Evolutionary conservation across 2,329 filamentous ascomycete species (phyloP), one percentile per base, ranked within the genome.

Genomic region (Simplicillium aogashimaense): DNA sequence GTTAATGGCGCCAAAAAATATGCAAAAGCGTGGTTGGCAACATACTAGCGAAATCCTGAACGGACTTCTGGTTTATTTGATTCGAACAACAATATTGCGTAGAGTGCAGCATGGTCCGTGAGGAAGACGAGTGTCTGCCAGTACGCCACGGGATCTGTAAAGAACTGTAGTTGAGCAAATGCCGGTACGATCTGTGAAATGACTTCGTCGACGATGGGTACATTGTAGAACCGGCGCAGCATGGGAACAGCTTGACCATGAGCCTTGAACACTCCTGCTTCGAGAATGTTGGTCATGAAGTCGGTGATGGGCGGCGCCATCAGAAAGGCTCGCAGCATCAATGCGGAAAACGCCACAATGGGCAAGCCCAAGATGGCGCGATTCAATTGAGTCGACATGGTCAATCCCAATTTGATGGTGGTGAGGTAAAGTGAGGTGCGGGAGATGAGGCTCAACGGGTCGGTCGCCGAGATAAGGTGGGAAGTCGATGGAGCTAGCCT

Each of bases 51-150:
- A 25, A 25, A 25, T 5, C 20, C 20, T 5, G 6, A 5, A 25
- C 20, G 20, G 20, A 25, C 20, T 6, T 9, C 9, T 14, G 43
- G 42, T 0, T 14, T 38, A 14, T 56, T 50, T 0, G 46, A 46
- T 41, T 58, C 55, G 0, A 54, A 31, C 37, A 53, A 28, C 4
- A 55, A 15, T 12, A 58, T 46, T 20, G 50, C 48, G 35, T 53
- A 56, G 40, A 58, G 37, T 7, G 50, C 47, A 18, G 45, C 50
- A 37, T 46, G 53, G 3, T 58, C 55, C 1, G 48, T 48, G 7
- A 58, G 35, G 13, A 58, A 56, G 10, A 54, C 43, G 6, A 57
- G 29, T 3, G 47, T 45, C 13, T 57, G 53, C 50, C 53, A 57
- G 14, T 56, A 58, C 0, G 48, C 45, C 9, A 29, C 17, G 1